phyloP scores from a whole-genome alignment of 208 protist genomes.

The Wallacemonas collosoma region DNA sequence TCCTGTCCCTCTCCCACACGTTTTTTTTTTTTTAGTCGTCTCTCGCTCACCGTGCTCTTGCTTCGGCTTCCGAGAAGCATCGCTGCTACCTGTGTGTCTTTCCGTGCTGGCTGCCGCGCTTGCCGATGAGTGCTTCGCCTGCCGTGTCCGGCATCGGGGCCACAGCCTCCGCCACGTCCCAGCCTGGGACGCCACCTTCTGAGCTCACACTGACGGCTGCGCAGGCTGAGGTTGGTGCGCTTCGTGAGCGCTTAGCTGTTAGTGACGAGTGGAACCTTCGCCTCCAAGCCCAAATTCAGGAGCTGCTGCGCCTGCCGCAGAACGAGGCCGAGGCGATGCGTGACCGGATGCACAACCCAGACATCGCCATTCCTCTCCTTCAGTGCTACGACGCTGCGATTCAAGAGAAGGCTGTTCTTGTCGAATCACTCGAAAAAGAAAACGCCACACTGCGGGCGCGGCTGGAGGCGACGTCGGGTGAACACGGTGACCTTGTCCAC shows the following conservation, averaged over 20 bases:
- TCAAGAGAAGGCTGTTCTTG: constrained; percentile 62
- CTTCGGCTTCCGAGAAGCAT: not conserved
- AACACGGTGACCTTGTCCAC: constrained; percentile 42
- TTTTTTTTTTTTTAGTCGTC: constrained; percentile 14
- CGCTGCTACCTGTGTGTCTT: too few relatives aligned
- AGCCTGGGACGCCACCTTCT: too few relatives aligned
- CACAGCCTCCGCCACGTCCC: not conserved
- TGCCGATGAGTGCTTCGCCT: not conserved
- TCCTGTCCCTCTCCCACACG: constrained; percentile 9
- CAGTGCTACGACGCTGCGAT: constrained; percentile 90
- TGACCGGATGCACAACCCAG: constrained; percentile 74
- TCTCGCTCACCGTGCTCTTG: not conserved
- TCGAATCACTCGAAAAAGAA: constrained; percentile 41
- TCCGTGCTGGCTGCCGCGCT: not conserved
- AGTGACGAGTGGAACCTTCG: constrained; percentile 87
- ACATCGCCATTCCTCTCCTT: constrained; percentile 81
- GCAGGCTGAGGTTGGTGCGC: constrained; percentile 39
- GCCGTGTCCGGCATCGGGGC: too few relatives aligned
- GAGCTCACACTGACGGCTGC: constrained; percentile 24
- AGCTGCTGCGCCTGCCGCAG: constrained; percentile 67
- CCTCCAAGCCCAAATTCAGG: constrained; percentile 69
- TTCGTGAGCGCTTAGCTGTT: constrained; percentile 62
- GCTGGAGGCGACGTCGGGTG: constrained; percentile 25
- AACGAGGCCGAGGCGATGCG: constrained; percentile 61
- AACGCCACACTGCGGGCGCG: constrained; percentile 21